Conservation (phyloP, 2,329 filamentous ascomycete species). For the Alternaria arborescens region DNA sequence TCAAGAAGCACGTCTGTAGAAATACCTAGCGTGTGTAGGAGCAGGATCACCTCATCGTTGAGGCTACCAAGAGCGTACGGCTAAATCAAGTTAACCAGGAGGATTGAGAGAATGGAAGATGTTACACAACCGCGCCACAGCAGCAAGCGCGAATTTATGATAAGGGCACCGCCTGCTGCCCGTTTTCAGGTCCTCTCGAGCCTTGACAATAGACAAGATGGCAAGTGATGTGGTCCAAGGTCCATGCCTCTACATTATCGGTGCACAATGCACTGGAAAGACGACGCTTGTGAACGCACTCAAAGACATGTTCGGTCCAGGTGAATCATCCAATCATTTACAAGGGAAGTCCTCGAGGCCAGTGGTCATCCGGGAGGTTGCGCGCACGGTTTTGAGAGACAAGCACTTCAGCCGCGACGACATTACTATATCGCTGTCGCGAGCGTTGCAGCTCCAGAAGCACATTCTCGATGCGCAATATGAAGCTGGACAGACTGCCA, state of each 20-base stretch:
- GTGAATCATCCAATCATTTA: background rate
- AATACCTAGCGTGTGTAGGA: too few relatives aligned
- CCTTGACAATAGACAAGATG: background rate
- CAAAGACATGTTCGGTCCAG: constrained; percentile 24
- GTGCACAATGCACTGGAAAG: constrained; percentile 58
- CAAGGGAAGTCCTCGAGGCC: background rate
- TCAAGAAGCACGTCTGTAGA: too few relatives aligned
- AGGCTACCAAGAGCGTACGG: too few relatives aligned
- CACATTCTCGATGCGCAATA: constrained; percentile 53
- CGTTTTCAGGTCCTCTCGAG: background rate
- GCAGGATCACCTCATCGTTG: too few relatives aligned
- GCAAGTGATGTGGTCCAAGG: background rate
- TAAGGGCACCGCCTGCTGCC: constrained; percentile 18
- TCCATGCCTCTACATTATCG: constrained; percentile 53
- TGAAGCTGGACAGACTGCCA: constrained; percentile 36
- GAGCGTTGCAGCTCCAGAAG: constrained; percentile 49
- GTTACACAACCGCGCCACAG: background rate
- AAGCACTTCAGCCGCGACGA: constrained; percentile 49
- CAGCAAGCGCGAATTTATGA: constrained; percentile 2
- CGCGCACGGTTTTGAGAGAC: constrained; percentile 47
- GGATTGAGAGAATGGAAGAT: too few relatives aligned
- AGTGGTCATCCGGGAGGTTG: constrained; percentile 51
- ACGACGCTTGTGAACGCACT: constrained; percentile 55
- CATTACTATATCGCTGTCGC: constrained; percentile 36
- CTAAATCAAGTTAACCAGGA: too few relatives aligned